Percentiles rank a stretch among this genome's conserved stretches.
Conservation (phyloP, 192 early-diverging fungal genomes). For the Gigaspora rosea region DNA sequence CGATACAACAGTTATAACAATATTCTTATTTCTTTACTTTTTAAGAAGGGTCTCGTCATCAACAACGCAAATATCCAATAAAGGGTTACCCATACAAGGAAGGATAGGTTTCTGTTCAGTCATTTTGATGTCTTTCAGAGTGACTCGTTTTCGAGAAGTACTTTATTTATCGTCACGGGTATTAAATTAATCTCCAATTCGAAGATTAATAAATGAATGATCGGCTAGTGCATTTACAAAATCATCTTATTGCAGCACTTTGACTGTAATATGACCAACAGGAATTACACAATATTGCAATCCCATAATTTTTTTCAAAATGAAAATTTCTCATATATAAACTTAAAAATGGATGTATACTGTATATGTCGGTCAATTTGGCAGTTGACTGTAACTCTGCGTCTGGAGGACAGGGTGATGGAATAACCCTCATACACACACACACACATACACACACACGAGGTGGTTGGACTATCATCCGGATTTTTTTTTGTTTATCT, state of each 20-base stretch:
- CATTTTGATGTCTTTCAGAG: neutral
- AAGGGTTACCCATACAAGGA: conserved; percentile 95
- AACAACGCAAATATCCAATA: conserved; percentile 94
- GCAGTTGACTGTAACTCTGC: conserved; percentile 31
- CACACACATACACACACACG: too few relatives aligned
- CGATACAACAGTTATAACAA: neutral
- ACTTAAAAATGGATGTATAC: too few relatives aligned
- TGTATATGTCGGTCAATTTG: conserved; percentile 21
- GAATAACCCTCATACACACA: conserved; percentile 25
- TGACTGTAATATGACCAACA: too few relatives aligned
- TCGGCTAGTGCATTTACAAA: too few relatives aligned
- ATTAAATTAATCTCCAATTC: too few relatives aligned
- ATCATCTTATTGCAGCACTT: too few relatives aligned
- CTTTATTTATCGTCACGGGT: too few relatives aligned
- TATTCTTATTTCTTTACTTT: conserved; percentile 62
- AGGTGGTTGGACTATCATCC: conserved; percentile 19
- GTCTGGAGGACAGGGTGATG: conserved; percentile 28
- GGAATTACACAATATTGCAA: too few relatives aligned
- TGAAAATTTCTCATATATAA: too few relatives aligned
- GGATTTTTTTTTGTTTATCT: neutral
- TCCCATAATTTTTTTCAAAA: too few relatives aligned
- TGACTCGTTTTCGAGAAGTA: too few relatives aligned
- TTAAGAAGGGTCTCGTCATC: conserved; percentile 71
- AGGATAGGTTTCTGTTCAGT: conserved; percentile 39
- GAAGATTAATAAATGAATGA: too few relatives aligned